Conservation (phyloP, 306 rosid species). For the Potentilla sterilis region DNA sequence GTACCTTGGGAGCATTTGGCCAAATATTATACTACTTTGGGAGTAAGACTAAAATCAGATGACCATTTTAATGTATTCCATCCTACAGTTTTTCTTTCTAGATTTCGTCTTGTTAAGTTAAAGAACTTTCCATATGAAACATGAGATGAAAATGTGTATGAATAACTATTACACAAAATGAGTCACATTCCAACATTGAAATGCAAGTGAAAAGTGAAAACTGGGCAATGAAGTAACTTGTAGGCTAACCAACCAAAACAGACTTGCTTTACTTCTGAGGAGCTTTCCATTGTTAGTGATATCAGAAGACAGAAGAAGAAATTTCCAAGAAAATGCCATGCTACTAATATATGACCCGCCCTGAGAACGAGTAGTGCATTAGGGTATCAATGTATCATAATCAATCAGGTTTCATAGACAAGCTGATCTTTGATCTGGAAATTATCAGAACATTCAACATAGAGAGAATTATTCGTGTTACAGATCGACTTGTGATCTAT, state of each 20-base stretch:
- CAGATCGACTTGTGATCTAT: background rate
- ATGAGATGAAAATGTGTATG: background rate
- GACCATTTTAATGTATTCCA: background rate
- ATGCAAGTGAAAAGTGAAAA: background rate
- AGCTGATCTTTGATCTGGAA: background rate
- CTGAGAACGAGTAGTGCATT: no score
- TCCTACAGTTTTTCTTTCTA: no score
- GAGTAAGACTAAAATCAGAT: background rate
- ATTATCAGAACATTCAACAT: background rate
- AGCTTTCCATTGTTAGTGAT: background rate
- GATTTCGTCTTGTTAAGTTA: no score
- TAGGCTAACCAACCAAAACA: background rate
- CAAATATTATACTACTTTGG: background rate
- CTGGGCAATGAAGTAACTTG: background rate
- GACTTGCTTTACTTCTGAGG: background rate
- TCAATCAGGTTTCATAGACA: background rate
- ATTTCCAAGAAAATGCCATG: no score
- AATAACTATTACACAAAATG: background rate
- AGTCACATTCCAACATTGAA: background rate
- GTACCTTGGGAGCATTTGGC: background rate
- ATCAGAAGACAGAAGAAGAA: no score
- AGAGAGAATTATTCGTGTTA: background rate
- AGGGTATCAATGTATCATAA: background rate
- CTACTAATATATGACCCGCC: no score
- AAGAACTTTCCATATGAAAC: no score